A percentile compares a stretch with the other conserved stretches of the same genome.
Conservation (phyloP, 306 rosid species). For the Alnus glutinosa region DNA sequence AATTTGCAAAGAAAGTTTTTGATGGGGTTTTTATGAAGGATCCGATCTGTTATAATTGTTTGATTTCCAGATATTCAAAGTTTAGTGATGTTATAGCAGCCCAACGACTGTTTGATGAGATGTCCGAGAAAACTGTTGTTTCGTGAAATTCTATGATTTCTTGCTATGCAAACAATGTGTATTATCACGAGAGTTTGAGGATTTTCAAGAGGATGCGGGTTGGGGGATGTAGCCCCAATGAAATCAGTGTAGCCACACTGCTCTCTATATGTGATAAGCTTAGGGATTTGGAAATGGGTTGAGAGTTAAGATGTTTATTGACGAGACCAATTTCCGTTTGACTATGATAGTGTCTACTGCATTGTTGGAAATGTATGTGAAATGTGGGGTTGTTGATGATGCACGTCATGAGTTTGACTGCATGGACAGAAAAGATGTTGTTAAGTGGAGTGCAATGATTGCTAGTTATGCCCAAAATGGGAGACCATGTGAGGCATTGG, state of each 20-base stretch:
- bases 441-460: constrained; percentile 5
- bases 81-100: background rate
- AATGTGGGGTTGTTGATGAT: constrained; percentile 7
- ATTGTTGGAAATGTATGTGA: constrained; percentile 9
- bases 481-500: background rate
- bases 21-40: background rate
- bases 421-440: constrained; percentile 12
- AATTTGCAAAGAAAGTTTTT: background rate
- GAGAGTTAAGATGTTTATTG: background rate
- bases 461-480: constrained; percentile 11
- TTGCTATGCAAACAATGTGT: constrained; percentile 7
- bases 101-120: background rate
- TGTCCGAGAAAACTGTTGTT: constrained; percentile 5
- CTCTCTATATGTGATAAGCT: constrained; percentile 7
- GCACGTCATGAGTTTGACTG: background rate
- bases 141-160: constrained; percentile 8
- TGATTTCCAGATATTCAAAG: constrained; percentile 3
- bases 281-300: constrained; percentile 13
- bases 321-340: background rate
- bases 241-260: background rate
- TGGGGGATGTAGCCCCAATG: background rate
- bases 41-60: constrained; percentile 6
- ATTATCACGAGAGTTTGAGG: background rate
- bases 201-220: constrained; percentile 1
- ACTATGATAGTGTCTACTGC: background rate